These are phyloP conservation scores for Amanita rimosa DNA, from an alignment of 768 basidiomycete genomes.

Conservation along the genomic window DNA sequence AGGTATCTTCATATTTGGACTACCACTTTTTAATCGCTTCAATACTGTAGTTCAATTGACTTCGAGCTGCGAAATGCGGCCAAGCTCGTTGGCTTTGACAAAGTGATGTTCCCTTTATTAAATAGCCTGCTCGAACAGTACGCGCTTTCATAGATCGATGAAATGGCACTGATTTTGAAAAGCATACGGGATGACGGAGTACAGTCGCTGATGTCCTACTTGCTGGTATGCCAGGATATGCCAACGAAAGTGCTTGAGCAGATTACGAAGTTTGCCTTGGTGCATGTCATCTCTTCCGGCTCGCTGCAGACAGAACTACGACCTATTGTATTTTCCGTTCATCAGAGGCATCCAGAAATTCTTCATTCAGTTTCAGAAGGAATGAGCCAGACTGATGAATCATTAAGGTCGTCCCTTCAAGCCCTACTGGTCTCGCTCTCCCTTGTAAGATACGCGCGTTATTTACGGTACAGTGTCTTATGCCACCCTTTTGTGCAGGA, in stretches of 20 bases:
- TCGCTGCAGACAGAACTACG: slow-evolving; percentile 5
- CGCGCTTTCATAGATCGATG: slow-evolving; percentile 1
- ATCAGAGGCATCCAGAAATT: slow-evolving; percentile 47
- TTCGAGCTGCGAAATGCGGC: slow-evolving; percentile 9
- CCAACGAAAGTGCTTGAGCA: slow-evolving; percentile 23
- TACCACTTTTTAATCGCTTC: neutral
- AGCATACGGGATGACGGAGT: slow-evolving; percentile 23
- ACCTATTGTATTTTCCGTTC: slow-evolving; percentile 40
- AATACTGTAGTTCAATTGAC: slow-evolving; percentile 8
- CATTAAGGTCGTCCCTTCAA: slow-evolving; percentile 32
- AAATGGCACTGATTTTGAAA: neutral
- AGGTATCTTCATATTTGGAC: slow-evolving; percentile 14
- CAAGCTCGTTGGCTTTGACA: slow-evolving; percentile 13
- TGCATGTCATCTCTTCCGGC: slow-evolving; percentile 15
- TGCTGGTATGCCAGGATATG: slow-evolving; percentile 22
- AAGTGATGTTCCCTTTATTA: slow-evolving; percentile 17
- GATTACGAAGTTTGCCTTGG: slow-evolving; percentile 18
- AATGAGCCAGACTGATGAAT: slow-evolving; percentile 18
- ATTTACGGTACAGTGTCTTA: neutral
- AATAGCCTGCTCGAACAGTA: slow-evolving; percentile 8
- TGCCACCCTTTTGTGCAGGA: neutral
- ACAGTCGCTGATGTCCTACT: slow-evolving; percentile 22
- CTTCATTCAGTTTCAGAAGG: neutral
- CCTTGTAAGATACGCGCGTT: slow-evolving; percentile 25
- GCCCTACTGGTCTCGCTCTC: slow-evolving; percentile 50